Evolutionary conservation across 495 filamentous ascomycete species (phyloP), one percentile per base, ranked within the genome.

Genomic region (Annulohypoxylon stygium): DNA sequence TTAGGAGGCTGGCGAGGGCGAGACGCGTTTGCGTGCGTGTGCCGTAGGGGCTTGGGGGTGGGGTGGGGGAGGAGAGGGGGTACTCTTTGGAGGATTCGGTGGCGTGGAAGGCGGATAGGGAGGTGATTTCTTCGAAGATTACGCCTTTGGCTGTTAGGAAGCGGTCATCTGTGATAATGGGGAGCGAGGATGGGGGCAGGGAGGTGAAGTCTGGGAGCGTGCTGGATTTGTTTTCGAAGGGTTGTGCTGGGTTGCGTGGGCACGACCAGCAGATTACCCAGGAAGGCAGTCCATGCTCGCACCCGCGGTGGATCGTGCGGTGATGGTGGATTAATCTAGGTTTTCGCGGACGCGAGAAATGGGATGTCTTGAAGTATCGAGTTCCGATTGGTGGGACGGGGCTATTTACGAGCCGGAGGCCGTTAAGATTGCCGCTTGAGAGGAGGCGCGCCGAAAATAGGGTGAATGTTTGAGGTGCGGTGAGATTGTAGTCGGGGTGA

Each of bases 241-340:
- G 67, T 33, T 70, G 67, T 9, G 67, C 67, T 12, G 67, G 67
- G 51, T 70, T 70, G 51, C 51, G 51, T 30, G 67, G 67, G 36
- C 67, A 70, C 11, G 67, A 70, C 67, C 67, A 70, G 61, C 67
- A 70, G 67, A 70, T 65, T n/a, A 65, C 61, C 67, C 67, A 70
- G 12, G 67, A 70, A 2, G 67, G 67, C 10, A 70, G 58, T 39
- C 47, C 39, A 33, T 70, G 67, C 60, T 65, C 61, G 61, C 60
- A 70, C 39, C 67, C 61, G 16, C 50, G 50, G 61, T 70, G 67
- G 2, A 70, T 58, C 33, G 34, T 33, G 51, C 67, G 67, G 37
- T 70, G 67, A 0, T 25, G 12, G 16, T 41, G 67, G 45, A 70
- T 34, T 7, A 74, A 48, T 30, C 60, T 71, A 3, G 71, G 71